Conservation (phyloP, 306 rosid genomes). For the Malus domestica region ASM211411v1 NC_041803.1:17431501-17432000, state of each 20-base stretch:
- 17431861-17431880: constrained; percentile 94
- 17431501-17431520: neutral
- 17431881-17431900: constrained; percentile 4
- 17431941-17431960: no score
- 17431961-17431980: no score
- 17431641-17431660: constrained; percentile 89
- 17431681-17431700: constrained; percentile 97
- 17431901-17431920: no score
- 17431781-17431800: neutral
- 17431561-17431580: constrained; percentile 88
- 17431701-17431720: constrained; percentile 38
- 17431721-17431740: neutral
- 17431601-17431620: constrained; percentile 95
- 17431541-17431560: neutral
- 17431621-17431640: constrained; percentile 90
- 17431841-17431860: neutral
- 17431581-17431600: constrained; percentile 98
- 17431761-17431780: neutral
- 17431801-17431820: neutral
- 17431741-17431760: neutral
- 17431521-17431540: constrained; percentile 25
- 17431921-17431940: no score
- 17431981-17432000: no score
- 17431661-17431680: constrained; percentile 99
- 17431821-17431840: neutral